Evolutionary conservation across 2,329 filamentous ascomycete species (phyloP).

Genomic region (Harringtonia aguacate): DNA sequence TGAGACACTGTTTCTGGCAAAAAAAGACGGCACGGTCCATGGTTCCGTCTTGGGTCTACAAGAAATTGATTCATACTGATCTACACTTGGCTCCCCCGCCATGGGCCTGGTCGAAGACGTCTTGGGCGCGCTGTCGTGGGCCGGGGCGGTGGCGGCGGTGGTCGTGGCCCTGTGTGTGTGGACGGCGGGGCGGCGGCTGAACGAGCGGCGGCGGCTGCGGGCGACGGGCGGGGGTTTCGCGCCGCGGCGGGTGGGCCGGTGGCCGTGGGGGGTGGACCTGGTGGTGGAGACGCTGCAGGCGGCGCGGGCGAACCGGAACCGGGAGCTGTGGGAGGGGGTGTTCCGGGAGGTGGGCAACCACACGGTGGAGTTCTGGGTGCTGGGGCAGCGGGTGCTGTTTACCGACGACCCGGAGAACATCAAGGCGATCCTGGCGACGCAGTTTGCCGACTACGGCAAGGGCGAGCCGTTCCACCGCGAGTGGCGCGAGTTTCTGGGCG

Average conservation of each 20-base stretch:
- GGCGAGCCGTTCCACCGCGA: conserved; percentile 63
- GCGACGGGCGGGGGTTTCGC: conserved; percentile 9
- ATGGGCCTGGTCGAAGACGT: conserved; percentile 42
- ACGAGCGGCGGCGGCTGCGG: conserved; percentile 5
- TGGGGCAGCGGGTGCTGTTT: conserved; percentile 53
- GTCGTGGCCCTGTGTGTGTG: conserved; percentile 26
- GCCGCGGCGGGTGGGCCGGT: background rate
- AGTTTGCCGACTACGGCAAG: conserved; percentile 80
- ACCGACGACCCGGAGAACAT: conserved; percentile 83
- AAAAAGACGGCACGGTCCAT: no score
- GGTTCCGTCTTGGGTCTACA: no score
- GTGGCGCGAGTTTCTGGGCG: conserved; percentile 66
- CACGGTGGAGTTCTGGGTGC: conserved; percentile 49
- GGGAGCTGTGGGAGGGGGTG: conserved; percentile 48
- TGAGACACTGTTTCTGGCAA: no score
- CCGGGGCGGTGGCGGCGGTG: conserved; percentile 24
- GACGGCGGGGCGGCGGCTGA: conserved; percentile 8
- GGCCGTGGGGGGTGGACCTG: conserved; percentile 50
- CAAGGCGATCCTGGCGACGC: conserved; percentile 79
- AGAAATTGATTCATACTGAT: no score
- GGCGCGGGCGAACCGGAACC: conserved; percentile 41
- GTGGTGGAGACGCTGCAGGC: conserved; percentile 44
- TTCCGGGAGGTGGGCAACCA: conserved; percentile 35
- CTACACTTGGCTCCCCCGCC: conserved; percentile 9
- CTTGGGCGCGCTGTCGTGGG: conserved; percentile 31